Base-by-base conservation (phyloP, 768 basidiomycete species). In the Mycena haematopus region DNA sequence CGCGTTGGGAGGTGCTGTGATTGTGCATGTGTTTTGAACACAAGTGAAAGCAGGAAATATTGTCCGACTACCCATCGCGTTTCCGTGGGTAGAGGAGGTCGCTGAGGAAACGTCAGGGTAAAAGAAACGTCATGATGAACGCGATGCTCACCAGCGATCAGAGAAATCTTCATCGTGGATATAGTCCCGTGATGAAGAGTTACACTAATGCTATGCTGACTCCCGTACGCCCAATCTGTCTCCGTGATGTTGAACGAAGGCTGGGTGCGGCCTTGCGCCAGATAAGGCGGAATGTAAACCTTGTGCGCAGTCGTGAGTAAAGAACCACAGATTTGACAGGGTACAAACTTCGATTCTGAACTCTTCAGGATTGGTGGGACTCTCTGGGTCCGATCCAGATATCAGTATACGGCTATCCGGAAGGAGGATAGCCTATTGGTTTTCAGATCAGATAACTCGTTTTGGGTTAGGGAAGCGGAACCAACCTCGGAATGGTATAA, bases 211-310 rank as follows among this genome's bases (percentile, higher is more conserved):
- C 73, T 71, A 66, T 86, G 85, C n/a, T 72, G 71, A 13, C 81
- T 80, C 0, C 83, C 80, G 33, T 88, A 86, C 0, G 68, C 73
- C 89, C 90, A 92, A 70, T 93, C 91, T 11, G 79, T 83, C 58
- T 78, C 71, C 0, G 79, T 66, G 47, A 91, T 78, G 21, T 79
- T 85, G 72, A 86, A 89, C 45, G 75, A 77, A 0, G 91, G 95
- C 60, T 89, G 90, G 6, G 65, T 72, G 63, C 81, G 76, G 10
- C 90, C 90, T 66, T 84, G 76, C 65, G 76, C 86, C 62, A 93
- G 82, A 74, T 96, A 98, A 21, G 91, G 92, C 6, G 96, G 96
- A 68, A 91, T 83, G 77, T 96, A 96, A 29, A 89, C 86, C 36
- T 36, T 13, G 14, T 14, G 36, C 13, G 36, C 36, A 14, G 6